These are phyloP conservation scores for Diaporthe vexans DNA, from an alignment of 2,329 filamentous ascomycete species.

Conservation along the genomic window DNA sequence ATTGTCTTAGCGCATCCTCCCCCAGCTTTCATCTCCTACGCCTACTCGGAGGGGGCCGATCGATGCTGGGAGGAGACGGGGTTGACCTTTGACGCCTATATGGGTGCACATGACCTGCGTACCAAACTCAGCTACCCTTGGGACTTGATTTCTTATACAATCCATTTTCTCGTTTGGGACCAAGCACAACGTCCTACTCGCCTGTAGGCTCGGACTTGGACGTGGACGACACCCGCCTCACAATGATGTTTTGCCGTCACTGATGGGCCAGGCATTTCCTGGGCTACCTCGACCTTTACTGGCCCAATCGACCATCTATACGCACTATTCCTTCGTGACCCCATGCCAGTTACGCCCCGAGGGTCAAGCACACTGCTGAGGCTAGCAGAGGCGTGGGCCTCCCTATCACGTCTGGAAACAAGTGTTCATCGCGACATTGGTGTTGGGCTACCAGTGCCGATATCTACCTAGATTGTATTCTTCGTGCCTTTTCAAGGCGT, in stretches of 20 bases:
- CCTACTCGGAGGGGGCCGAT: constrained; percentile 21
- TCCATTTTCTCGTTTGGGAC: neutral
- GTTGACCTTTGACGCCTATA: constrained; percentile 11
- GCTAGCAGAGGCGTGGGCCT: neutral
- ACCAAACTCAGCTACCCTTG: neutral
- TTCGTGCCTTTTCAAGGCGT: neutral
- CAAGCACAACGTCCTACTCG: neutral
- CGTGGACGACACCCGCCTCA: constrained; percentile 17
- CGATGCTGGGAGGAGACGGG: constrained; percentile 8
- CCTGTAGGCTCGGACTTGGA: neutral
- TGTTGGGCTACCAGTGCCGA: neutral
- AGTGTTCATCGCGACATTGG: constrained; percentile 1
- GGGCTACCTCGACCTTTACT: neutral
- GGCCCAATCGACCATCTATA: neutral
- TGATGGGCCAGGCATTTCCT: constrained; percentile 21
- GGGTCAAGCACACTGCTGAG: neutral
- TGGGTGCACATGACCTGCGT: constrained; percentile 12
- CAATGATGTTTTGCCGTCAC: neutral
- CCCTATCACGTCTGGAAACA: neutral
- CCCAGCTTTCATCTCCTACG: constrained; percentile 14
- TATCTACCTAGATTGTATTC: neutral
- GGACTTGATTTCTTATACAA: neutral
- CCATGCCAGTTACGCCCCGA: neutral
- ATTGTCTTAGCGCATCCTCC: constrained; percentile 25
- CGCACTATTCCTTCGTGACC: neutral